Percentiles rank a stretch among this genome's conserved stretches.
phyloP scores from a whole-genome alignment of 768 basidiomycete genomes.

The Phylloporus sp. region DNA sequence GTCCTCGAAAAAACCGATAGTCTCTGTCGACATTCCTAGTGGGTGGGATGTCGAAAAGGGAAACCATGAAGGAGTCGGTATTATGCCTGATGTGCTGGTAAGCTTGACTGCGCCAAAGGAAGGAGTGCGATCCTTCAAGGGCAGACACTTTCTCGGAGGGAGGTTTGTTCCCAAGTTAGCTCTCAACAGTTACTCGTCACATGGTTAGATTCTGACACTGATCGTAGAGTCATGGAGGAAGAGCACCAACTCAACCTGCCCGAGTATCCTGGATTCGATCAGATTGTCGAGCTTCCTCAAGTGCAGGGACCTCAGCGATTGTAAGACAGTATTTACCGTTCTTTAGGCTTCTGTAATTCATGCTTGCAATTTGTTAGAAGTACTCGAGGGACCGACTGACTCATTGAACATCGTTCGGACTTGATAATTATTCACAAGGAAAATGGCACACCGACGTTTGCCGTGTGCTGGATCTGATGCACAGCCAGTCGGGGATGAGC shows the following conservation, averaged over 20 bases:
- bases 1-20: slow-evolving; percentile 66
- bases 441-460: not conserved
- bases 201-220: not conserved
- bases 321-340: not conserved
- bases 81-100: slow-evolving; percentile 75
- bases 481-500: not conserved
- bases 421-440: not conserved
- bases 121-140: slow-evolving; percentile 71
- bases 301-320: slow-evolving; percentile 1
- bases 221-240: slow-evolving; percentile 58
- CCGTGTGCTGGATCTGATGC: not conserved
- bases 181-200: not conserved
- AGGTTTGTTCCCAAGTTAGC: slow-evolving; percentile 86
- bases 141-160: slow-evolving; percentile 90
- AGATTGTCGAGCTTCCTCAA: slow-evolving; percentile 72
- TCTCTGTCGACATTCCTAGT: slow-evolving; percentile 94
- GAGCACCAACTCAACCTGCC: slow-evolving; percentile 80
- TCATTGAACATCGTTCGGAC: not conserved
- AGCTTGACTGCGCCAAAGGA: slow-evolving; percentile 94
- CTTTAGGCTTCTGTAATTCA: not conserved
- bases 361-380: not conserved
- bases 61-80: slow-evolving; percentile 44
- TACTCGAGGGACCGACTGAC: not conserved
- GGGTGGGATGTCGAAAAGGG: slow-evolving; percentile 95
- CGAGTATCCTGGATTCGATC: slow-evolving; percentile 68